Conservation (phyloP, 23 red algal genomes). For the Cyanidiococcus yangmingshanensis region DNA sequence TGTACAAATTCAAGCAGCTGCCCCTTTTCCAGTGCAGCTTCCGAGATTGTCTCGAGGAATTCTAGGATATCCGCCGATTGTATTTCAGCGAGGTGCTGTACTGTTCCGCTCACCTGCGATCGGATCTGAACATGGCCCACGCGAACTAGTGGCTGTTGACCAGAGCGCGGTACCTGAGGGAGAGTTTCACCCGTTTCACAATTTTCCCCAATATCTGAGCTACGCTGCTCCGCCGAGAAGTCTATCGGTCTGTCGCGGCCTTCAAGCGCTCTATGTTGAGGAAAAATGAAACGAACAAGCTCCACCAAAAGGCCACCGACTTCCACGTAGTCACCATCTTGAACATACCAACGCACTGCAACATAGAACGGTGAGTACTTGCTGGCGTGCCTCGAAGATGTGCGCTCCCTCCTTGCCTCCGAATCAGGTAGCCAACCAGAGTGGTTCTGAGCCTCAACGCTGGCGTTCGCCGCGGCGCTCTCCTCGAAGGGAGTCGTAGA, state of each 20-base stretch:
- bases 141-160: neutral
- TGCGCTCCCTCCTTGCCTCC: neutral
- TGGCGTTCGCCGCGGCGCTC: neutral
- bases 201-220: neutral
- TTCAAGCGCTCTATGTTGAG: neutral
- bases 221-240: neutral
- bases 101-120: neutral
- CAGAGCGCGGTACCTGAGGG: neutral
- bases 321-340: neutral
- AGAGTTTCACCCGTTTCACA: neutral
- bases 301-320: neutral
- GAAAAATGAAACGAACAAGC: neutral
- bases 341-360: neutral
- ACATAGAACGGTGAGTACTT: neutral
- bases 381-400: neutral
- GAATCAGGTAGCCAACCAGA: neutral
- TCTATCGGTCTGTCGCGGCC: neutral
- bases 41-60: neutral
- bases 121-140: neutral
- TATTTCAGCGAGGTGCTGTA: neutral
- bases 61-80: neutral
- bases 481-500: neutral
- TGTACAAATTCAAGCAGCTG: neutral
- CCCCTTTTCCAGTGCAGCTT: neutral
- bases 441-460: neutral